Evolutionary conservation across 2,329 filamentous ascomycete species (phyloP), one percentile per base, ranked within the genome.

Genomic region (Sphaerulina vaccinii): DNA sequence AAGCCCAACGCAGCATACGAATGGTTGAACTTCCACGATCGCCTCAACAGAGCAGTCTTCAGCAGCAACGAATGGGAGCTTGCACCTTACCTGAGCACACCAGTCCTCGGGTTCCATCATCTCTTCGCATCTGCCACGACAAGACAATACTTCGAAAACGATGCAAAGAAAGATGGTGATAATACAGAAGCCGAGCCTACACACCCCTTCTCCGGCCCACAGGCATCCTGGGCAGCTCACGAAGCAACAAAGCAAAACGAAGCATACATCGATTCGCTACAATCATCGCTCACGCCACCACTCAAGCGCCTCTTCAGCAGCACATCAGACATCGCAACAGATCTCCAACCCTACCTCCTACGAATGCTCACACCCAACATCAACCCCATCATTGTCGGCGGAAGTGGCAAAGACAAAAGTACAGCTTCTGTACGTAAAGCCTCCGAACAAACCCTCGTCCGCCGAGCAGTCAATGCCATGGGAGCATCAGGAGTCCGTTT

Each of bases 11-110:
- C 81, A 1, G 89, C 89, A 0, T 95, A 96, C 69, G 92, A 96
- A 65, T 99, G 93, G 93, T 81, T 99, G 49, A 79, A 95, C 69
- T 97, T 99, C 71, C 88, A 96, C 70, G 93, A 97, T 64, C 76
- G 78, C 0, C 84, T 95, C 57, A 90, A 89, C 19, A 84, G 85
- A 1, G 83, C 85, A 33, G 79, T 97, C 1, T 95, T 85, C 66
- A 75, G 83, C n/a, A 85, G 82, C 53, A 92, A 96, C 68, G 91
- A 95, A 50, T 99, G 93, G 88, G 93, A 99, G 70, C 75, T 99
- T 13, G 82, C 81, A 0, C 85, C 89, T 0, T 99, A 99, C 68
- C 80, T 97, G 42, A 88, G 85, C 63, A 88, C 93, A 60, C 86
- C 92, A 0, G 81, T 93, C 13, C 80, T 97, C 1, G 93, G 89